A percentile compares a stretch with the other conserved stretches of the same genome.
These are phyloP conservation scores for Peronospora belbahrii DNA, from an alignment of 352 stramenopile genomes.

Conservation along the genomic window DNA sequence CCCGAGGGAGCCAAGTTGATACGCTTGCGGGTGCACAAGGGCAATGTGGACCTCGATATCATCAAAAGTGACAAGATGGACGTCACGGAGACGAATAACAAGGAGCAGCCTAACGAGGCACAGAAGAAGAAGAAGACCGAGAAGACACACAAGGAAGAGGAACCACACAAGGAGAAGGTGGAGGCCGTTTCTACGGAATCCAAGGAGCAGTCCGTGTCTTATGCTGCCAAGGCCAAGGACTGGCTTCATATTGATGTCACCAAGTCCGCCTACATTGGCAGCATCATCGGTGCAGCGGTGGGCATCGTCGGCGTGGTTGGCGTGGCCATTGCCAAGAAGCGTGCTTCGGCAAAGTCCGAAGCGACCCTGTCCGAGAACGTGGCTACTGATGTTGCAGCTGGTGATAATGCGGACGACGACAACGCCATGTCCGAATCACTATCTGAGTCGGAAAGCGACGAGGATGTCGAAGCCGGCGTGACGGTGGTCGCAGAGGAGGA, in stretches of 20 bases:
- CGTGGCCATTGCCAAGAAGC: slow-evolving; percentile 44
- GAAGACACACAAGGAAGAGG: not conserved
- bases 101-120: not conserved
- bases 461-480: slow-evolving; percentile 25
- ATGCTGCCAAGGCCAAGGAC: slow-evolving; percentile 29
- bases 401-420: slow-evolving; percentile 29
- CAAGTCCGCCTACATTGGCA: slow-evolving; percentile 32
- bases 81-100: not conserved
- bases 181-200: slow-evolving; percentile 3
- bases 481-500: slow-evolving; percentile 27
- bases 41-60: slow-evolving; percentile 46
- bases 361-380: slow-evolving; percentile 31
- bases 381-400: slow-evolving; percentile 29
- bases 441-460: slow-evolving; percentile 35
- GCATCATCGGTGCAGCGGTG: slow-evolving; percentile 37
- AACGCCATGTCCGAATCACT: slow-evolving; percentile 32
- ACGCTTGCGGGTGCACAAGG: slow-evolving; percentile 38
- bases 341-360: slow-evolving; percentile 30
- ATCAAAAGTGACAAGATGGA: slow-evolving; percentile 21
- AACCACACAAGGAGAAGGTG: slow-evolving; percentile 4
- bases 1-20: slow-evolving; percentile 36
- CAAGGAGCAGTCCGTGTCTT: slow-evolving; percentile 30
- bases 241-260: slow-evolving; percentile 34
- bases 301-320: slow-evolving; percentile 37
- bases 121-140: not conserved